Evolutionary conservation across 148 eudicot genomes (phyloP), one percentile per base, ranked within the genome.

Genomic region (Rhododendron molle): DNA sequence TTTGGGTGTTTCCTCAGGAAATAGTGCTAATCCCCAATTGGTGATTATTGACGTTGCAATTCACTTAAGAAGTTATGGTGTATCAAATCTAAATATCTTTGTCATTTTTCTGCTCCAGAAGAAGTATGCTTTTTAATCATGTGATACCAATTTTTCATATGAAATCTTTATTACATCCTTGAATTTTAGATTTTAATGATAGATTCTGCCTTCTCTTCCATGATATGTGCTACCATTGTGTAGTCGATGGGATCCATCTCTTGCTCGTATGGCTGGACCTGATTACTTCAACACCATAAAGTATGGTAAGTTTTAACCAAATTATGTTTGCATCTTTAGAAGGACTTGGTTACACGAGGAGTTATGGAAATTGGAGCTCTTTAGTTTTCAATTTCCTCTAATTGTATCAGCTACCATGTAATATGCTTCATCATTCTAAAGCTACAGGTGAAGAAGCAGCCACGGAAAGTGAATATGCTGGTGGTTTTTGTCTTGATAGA

Each of bases 231-330:
- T 76, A 28, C 78, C 78, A 85, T 56, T 16, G 67, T 88, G 90
- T 80, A 91, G 94, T 82, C 91, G 98, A 88, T 97, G 99, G 99
- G 99, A 97, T 72, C 88, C 95, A 36, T 93, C 94, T 76, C 52
- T 92, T 65, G 94, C 95, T 76, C 95, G 93, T 82, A 80, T 92
- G 85, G 84, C 95, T 87, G 99, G 94, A 86, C 82, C 92, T 80
- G 96, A 95, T 82, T 92, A 92, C 88, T 88, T 90, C 87, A 93
- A 88, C 82, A 90, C 90, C 88, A 73, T 91, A 58, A 88, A 92
- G 52, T 93, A 95, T 89, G 95, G 99, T 95, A 87, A 87, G 91
- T 85, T 80, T 3, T 21, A 47, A 46, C 15, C 30, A 80, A 14
- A 34, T 80, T 47, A 69, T 52, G 34, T 3, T 30, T 30, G 32